Evolutionary conservation across 2,329 filamentous ascomycete genomes (phyloP).

Genomic region (Dactylellina parvicollis): DNA sequence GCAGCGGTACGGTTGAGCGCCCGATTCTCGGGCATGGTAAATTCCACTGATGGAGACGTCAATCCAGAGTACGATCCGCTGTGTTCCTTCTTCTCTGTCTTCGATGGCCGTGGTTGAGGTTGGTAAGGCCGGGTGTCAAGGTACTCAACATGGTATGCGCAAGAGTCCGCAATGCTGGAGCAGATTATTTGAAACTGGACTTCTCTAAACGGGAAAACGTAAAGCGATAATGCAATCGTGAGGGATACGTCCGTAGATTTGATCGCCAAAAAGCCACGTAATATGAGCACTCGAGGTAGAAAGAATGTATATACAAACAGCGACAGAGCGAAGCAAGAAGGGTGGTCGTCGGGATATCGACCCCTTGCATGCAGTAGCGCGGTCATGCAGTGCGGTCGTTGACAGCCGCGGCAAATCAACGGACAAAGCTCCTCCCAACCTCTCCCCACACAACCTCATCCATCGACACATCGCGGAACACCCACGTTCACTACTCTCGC

Average conservation of each 20-base stretch:
- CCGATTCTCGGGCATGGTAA: background rate
- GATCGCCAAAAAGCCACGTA: too few relatives aligned
- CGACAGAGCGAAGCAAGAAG: background rate
- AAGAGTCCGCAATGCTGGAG: background rate
- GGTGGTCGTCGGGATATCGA: constrained; percentile 26
- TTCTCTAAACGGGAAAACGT: too few relatives aligned
- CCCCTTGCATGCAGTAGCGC: constrained; percentile 49
- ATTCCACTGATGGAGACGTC: background rate
- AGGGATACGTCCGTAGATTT: too few relatives aligned
- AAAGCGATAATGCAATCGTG: too few relatives aligned
- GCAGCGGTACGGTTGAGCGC: background rate
- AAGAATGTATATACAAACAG: too few relatives aligned
- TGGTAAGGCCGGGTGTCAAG: background rate
- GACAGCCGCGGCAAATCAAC: constrained; percentile 51
- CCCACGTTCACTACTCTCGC: background rate
- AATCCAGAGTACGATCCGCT: constrained; percentile 4
- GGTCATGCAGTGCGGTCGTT: constrained; percentile 4
- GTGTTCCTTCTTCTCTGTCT: background rate
- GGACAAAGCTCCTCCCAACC: constrained; percentile 35
- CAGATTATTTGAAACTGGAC: too few relatives aligned
- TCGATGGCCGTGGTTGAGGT: background rate
- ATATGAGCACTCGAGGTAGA: too few relatives aligned
- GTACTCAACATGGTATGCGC: constrained; percentile 35
- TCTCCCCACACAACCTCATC: constrained; percentile 31
- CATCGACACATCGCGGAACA: constrained; percentile 5